Percentiles rank a stretch among this genome's conserved stretches.
Conservation (phyloP, 2,329 filamentous ascomycete species). For the Curvularia sp. region DNA sequence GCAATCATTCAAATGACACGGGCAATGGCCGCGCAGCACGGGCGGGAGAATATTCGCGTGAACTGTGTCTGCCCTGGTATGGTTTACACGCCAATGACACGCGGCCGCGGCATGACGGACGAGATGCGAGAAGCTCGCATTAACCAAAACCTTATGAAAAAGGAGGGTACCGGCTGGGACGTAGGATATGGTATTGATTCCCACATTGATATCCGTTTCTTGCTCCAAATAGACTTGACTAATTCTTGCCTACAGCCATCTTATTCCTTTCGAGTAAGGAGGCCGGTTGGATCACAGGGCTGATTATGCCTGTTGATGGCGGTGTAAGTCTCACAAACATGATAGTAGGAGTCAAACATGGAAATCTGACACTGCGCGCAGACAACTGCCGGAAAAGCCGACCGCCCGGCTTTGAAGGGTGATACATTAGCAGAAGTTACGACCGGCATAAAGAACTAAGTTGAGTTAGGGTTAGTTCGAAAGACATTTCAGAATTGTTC, state of each 20-base stretch:
- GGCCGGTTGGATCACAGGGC: constrained; percentile 31
- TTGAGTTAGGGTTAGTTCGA: no score
- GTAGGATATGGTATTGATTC: constrained; percentile 38
- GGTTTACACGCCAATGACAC: constrained; percentile 66
- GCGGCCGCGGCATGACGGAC: constrained; percentile 58
- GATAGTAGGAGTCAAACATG: neutral
- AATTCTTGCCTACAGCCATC: constrained; percentile 5
- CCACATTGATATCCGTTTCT: neutral
- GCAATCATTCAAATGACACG: constrained; percentile 64
- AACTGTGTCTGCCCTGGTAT: constrained; percentile 65
- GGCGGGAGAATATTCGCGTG: constrained; percentile 58
- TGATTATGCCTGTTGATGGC: constrained; percentile 32
- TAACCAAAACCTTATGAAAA: constrained; percentile 60
- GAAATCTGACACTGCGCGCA: constrained; percentile 2
- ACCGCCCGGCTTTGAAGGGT: constrained; percentile 32
- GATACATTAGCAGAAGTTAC: constrained; percentile 21
- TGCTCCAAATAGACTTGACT: neutral
- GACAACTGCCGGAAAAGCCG: constrained; percentile 37
- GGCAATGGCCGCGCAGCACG: constrained; percentile 65
- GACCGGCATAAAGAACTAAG: constrained; percentile 20
- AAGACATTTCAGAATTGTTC: no score
- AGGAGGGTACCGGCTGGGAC: constrained; percentile 64
- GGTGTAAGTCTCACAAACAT: constrained; percentile 22
- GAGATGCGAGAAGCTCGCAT: constrained; percentile 59
- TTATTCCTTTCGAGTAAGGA: constrained; percentile 25